These are phyloP conservation scores for Penicillium taxi DNA, from an alignment of 495 filamentous ascomycete genomes.

Conservation along the genomic window DNA sequence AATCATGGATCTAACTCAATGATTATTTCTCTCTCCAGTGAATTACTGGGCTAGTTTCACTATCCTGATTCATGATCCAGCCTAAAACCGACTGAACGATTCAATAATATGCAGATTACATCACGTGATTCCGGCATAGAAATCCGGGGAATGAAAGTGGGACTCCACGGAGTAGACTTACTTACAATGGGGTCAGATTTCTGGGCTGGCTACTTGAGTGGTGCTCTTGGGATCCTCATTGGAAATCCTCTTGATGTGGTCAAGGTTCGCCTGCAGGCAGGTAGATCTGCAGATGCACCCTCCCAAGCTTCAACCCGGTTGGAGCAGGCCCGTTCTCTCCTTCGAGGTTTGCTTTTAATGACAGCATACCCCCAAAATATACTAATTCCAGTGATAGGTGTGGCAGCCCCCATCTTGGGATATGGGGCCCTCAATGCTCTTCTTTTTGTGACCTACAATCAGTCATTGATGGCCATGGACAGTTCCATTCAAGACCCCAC, in stretches of 20 bases:
- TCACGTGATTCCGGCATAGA: too few species aligned
- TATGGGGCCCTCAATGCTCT: constrained; percentile 86
- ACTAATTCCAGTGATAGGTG: constrained; percentile 36
- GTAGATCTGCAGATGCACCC: constrained; percentile 19
- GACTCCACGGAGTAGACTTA: neutral
- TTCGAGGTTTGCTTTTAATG: constrained; percentile 33
- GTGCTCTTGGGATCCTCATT: constrained; percentile 72
- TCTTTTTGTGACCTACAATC: constrained; percentile 80
- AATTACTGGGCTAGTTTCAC: too few species aligned
- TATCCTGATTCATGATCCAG: too few species aligned
- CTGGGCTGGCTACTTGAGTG: constrained; percentile 80
- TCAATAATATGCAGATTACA: too few species aligned
- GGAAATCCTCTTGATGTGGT: constrained; percentile 83
- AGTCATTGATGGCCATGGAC: constrained; percentile 53
- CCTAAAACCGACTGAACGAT: too few species aligned
- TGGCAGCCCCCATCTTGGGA: constrained; percentile 72
- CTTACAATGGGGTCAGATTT: constrained; percentile 71
- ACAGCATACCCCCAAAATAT: neutral
- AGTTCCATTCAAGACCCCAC: constrained; percentile 33
- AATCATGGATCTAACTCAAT: too few species aligned
- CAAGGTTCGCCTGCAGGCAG: constrained; percentile 75
- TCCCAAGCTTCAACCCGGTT: constrained; percentile 28
- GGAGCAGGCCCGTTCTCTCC: constrained; percentile 38
- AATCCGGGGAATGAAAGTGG: constrained; percentile 7
- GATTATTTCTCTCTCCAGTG: too few species aligned